Base-by-base conservation (phyloP, 176 grass and related monocot genomes). In the Triticum timopheevii region DNA sequence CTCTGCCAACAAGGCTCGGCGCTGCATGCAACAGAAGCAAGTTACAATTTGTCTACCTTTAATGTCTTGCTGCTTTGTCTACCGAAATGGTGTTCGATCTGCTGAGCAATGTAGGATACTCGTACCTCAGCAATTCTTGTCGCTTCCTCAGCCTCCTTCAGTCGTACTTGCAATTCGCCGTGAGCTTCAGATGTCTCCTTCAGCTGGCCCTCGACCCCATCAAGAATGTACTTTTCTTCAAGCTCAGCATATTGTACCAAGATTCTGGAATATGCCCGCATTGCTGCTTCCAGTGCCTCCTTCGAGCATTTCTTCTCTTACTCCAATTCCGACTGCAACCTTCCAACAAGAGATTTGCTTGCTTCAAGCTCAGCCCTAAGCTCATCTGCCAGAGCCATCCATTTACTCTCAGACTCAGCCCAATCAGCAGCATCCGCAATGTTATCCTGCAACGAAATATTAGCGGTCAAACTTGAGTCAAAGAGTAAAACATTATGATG, bases 221-320 rank as follows among this genome's bases (percentile, higher is more conserved):
- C 94, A 44, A 88, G 83, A 83, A 94, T 89, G 72, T 99, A 94
- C 36, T 91, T 99, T 80, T 93, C 97, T 86, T 99, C 92, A 75
- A 99, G 92, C 74, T 99, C 97, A 71, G 94, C 94, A 50, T 99
- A 99, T 77, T 94, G 97, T 58, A 94, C 97, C 56, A 99, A 47
- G 69, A 96, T 87, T 80, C 94, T 92, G 7, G 92, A 90, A 80
- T 94, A 92, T 16, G 90, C 97, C 49, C 93, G 97, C 87, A 94
- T 91, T n/a, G 92, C 97, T 84, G 91, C 93, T 83, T 99, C 92
- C 61, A 99, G 13, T 78, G 92, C 97, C 61, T 99, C 94, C 76
- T 93, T 99, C 36, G 96, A 83, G 80, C 94, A 99, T 54, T 91
- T 90, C 80, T 92, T 96, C 85, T 99, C 94, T 0, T 89, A 94